Evolutionary conservation across 495 filamentous ascomycete genomes (phyloP).

Genomic region (Penicillium macrosclerotiorum): DNA sequence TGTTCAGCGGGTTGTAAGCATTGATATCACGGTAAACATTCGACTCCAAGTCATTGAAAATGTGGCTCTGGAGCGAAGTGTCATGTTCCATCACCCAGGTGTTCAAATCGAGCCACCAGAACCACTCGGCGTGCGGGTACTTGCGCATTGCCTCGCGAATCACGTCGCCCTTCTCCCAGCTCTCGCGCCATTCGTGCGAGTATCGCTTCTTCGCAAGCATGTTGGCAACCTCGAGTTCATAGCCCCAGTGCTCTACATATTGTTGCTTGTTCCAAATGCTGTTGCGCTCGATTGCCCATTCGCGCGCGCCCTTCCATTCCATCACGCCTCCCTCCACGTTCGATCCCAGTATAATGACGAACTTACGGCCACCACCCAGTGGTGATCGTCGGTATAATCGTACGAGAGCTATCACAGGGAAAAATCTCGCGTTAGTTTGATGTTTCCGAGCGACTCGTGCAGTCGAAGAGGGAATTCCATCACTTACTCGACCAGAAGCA

Average conservation of each 20-base stretch:
- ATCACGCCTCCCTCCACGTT: conserved; percentile 97
- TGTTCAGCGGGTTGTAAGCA: conserved; percentile 91
- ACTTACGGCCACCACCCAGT: conserved; percentile 83
- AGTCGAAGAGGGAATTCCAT: conserved; percentile 34
- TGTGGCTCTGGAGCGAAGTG: conserved; percentile 83
- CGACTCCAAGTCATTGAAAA: conserved; percentile 75
- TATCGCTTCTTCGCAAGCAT: conserved; percentile 99
- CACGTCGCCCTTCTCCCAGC: conserved; percentile 98
- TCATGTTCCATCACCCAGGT: conserved; percentile 98
- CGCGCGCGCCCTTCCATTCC: conserved; percentile 96
- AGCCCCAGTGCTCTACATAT: conserved; percentile 87
- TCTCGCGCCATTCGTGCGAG: conserved; percentile 98
- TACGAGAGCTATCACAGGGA: conserved; percentile 26
- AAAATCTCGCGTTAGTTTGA: conserved; percentile 12
- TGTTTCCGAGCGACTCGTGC: too few relatives aligned
- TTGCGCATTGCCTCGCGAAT: conserved; percentile 89
- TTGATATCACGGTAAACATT: conserved; percentile 96
- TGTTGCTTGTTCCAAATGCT: conserved; percentile 91
- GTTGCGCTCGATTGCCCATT: conserved; percentile 98
- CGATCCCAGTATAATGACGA: conserved; percentile 89
- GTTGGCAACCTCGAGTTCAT: conserved; percentile 93
- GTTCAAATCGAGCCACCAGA: conserved; percentile 99
- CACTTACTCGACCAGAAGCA: conserved; percentile 56
- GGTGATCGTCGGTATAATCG: conserved; percentile 53
- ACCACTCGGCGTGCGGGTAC: conserved; percentile 96